Evolutionary conservation across 257 asterid genomes (phyloP).

Genomic region (Primulina eburnea): DNA sequence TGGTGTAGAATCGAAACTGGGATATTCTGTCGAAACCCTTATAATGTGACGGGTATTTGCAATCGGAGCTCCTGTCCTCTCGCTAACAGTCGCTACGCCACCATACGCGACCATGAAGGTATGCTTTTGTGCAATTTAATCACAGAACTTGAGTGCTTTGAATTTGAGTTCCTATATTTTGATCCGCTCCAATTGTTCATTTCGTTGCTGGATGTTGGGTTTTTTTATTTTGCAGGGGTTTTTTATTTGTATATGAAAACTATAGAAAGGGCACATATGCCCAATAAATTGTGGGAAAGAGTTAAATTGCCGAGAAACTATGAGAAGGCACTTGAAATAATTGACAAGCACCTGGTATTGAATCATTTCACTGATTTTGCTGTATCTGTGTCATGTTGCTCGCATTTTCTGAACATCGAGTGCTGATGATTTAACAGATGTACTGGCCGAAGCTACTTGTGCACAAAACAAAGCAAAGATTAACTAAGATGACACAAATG

Average conservation of each 20-base stretch:
- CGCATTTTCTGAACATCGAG: not conserved
- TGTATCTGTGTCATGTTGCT: not conserved
- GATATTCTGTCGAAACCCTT: conserved; percentile 86
- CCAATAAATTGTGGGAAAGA: conserved; percentile 94
- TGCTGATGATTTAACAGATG: conserved; percentile 38
- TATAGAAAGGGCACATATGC: conserved; percentile 98
- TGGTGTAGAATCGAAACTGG: conserved; percentile 72
- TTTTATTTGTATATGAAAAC: conserved; percentile 94
- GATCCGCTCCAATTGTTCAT: not conserved
- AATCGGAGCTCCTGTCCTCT: conserved; percentile 98
- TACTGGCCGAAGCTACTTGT: conserved; percentile 93
- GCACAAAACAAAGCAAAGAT: conserved; percentile 87
- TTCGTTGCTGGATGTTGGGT: conserved; percentile 4
- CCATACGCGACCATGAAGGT: conserved; percentile 91
- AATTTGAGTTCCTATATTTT: not conserved
- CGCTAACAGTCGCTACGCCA: conserved; percentile 95
- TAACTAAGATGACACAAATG: conserved; percentile 98
- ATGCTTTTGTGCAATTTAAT: not conserved
- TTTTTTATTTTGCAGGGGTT: conserved; percentile 54
- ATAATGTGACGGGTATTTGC: conserved; percentile 88
- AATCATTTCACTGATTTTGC: not conserved
- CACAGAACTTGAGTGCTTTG: not conserved
- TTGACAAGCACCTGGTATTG: conserved; percentile 92
- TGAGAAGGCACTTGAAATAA: conserved; percentile 81
- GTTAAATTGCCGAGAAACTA: conserved; percentile 90